Percentiles rank a stretch among this genome's conserved stretches.
Evolutionary conservation across 345 rosid species (phyloP).

Genomic region (Lepidium africanum): DNA sequence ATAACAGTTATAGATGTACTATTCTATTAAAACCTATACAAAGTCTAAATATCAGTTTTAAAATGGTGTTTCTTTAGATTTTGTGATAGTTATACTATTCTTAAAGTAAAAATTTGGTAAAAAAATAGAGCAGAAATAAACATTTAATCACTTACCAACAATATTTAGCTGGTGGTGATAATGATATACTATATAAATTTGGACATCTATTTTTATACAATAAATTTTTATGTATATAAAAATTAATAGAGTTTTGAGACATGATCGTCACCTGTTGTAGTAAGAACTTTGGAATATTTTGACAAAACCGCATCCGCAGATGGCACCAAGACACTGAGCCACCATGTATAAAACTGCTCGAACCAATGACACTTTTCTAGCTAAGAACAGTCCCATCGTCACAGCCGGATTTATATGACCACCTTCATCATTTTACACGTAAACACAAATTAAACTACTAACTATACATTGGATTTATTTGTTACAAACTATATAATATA

Average conservation of each 20-base stretch:
- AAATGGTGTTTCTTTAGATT: too few relatives aligned
- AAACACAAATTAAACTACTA: background rate
- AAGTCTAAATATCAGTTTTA: too few relatives aligned
- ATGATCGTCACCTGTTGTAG: constrained; percentile 33
- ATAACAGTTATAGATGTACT: background rate
- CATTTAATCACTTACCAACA: too few relatives aligned
- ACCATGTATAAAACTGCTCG: constrained; percentile 54
- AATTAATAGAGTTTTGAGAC: background rate
- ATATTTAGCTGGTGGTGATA: too few relatives aligned
- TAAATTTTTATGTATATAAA: background rate
- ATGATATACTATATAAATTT: too few relatives aligned
- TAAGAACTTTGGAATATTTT: constrained; percentile 54
- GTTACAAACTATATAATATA: background rate
- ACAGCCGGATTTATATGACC: constrained; percentile 70
- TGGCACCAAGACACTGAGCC: constrained; percentile 65
- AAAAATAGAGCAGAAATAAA: too few relatives aligned
- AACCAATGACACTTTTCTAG: constrained; percentile 42
- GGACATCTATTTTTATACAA: background rate
- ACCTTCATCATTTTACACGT: constrained; percentile 23
- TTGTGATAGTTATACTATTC: too few relatives aligned
- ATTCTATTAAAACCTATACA: background rate
- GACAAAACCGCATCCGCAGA: constrained; percentile 56
- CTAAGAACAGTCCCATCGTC: constrained; percentile 55
- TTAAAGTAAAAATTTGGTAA: too few relatives aligned
- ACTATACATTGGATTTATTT: too few relatives aligned